Evolutionary conservation across 1,139 yeast genomes (phyloP), one percentile per base, ranked within the genome.

Genomic region (Taphrina confusa): DNA sequence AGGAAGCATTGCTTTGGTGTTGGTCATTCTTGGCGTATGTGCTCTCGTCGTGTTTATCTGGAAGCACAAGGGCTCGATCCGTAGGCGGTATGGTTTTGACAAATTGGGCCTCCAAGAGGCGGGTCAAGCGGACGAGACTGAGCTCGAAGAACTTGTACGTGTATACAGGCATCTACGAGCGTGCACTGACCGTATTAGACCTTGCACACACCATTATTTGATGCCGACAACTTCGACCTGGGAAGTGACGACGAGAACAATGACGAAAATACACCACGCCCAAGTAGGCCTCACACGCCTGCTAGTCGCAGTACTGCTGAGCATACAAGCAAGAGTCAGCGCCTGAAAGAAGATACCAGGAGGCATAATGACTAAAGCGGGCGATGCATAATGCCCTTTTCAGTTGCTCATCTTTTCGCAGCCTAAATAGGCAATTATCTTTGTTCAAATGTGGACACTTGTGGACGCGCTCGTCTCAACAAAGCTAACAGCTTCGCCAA

Each of bases 1-100:
- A 0, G 77, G 78, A 3, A 67, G 67, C 8, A 67, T 69, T 2
- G 77, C 78, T 0, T 68, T 75, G 22, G 66, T 72, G 1, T 68
- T 75, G 1, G 72, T 72, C 18, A 65, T 73, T 14, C 51, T 74
- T 1, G 63, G 71, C 3, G 62, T 69, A 0, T 63, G 70, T 1
- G 69, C 65, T 0, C 66, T 66, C 2, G 65, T 67, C 4, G 66
- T 68, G 0, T 65, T 68, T 62, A 67, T 72, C 28, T 60, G 67
- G 31, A 68, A 52, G 40, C 66, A 64, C 59, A 57, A 65, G 6
- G 45, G 62, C 34, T 28, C 50, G 11, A 61, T 61, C 57, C 28
- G 23, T 46, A 28, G 65, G 51, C 30, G 65, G 31, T 34, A 25
- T 31, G 51, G 50, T 3, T 31, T 20, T 31, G 66, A 61, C 61